These are phyloP conservation scores for Jatropha multifida DNA, from an alignment of 441 rosid genomes.

Conservation along the genomic window DNA sequence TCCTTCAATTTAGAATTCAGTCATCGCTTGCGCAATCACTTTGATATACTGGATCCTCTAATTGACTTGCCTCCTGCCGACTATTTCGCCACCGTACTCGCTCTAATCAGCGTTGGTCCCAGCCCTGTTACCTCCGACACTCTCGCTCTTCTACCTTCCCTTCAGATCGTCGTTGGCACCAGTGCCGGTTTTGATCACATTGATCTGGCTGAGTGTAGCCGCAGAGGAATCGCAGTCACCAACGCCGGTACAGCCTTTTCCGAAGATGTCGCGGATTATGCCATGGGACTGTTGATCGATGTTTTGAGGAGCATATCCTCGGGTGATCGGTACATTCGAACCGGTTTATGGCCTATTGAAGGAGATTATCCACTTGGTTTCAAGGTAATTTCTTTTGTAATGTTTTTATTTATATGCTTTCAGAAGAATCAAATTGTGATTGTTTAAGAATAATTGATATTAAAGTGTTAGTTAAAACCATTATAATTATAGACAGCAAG, in stretches of 20 bases:
- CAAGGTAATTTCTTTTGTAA: conserved; percentile 26
- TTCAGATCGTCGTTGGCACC: conserved; percentile 11
- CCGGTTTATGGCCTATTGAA: conserved; percentile 34
- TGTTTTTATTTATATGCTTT: not conserved
- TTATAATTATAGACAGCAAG: too few species aligned
- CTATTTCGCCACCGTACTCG: not conserved
- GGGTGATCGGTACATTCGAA: conserved; percentile 38
- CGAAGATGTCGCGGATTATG: conserved; percentile 53
- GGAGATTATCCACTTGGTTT: conserved; percentile 37
- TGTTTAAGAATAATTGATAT: too few species aligned
- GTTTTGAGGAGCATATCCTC: conserved; percentile 45
- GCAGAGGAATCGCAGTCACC: conserved; percentile 44
- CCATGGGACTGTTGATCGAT: conserved; percentile 42
- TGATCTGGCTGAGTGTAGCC: conserved; percentile 45
- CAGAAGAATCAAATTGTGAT: too few species aligned
- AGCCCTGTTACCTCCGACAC: not conserved
- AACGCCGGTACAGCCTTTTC: conserved; percentile 42
- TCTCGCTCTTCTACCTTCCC: not conserved
- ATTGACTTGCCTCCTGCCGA: not conserved
- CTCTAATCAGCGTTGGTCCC: not conserved
- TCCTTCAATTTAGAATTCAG: not conserved
- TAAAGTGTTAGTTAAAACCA: too few species aligned
- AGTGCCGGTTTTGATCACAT: conserved; percentile 47
- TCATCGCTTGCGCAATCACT: not conserved
- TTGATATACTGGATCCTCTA: not conserved